Evolutionary conservation across 768 basidiomycete species (phyloP), one percentile per base, ranked within the genome.

Genomic region (Cystobasidium onofrii): DNA sequence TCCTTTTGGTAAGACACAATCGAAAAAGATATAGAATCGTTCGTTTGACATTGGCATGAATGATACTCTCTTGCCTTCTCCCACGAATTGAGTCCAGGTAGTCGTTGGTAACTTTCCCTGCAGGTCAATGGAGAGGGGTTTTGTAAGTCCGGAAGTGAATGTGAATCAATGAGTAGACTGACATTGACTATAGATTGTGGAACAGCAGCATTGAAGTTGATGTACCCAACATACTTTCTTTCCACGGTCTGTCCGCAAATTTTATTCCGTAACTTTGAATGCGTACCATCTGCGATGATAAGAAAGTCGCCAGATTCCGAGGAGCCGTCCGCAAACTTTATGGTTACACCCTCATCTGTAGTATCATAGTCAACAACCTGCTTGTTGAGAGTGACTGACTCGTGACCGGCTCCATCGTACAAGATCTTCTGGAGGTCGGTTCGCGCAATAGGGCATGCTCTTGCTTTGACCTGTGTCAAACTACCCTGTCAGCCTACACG

Each of bases 21-120:
- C 69, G 36, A 71, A 71, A 33, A 71, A 71, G 69, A 71, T 39
- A 33, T 71, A 71, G 69, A 71, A 71, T 7, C 69, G 69, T 10
- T 55, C 50, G 7, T 71, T 27, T 10, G 69, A 71, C 69, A 71
- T 71, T 29, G 69, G 69, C 69, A 71, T 71, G 6, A 71, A 15
- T 27, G 69, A 71, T 31, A 71, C 69, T n/a, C 69, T 54, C 69
- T 71, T 71, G 52, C 69, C 69, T 60, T 71, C 69, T 54, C 69
- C 69, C 27, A 71, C 69, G 27, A 71, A 71, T 71, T 71, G 69
- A 10, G 69, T 57, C 69, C 69, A 71, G 3, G 69, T 60, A 4
- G 55, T 60, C 9, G 69, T 1, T 15, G 50, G 54, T 18, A 71
- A 9, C 17, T 46, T 71, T 54, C 54, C 69, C 69, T 71, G 36